phyloP scores from a whole-genome alignment of 352 stramenopile genomes.

The Globisporangium yorkense region DNA sequence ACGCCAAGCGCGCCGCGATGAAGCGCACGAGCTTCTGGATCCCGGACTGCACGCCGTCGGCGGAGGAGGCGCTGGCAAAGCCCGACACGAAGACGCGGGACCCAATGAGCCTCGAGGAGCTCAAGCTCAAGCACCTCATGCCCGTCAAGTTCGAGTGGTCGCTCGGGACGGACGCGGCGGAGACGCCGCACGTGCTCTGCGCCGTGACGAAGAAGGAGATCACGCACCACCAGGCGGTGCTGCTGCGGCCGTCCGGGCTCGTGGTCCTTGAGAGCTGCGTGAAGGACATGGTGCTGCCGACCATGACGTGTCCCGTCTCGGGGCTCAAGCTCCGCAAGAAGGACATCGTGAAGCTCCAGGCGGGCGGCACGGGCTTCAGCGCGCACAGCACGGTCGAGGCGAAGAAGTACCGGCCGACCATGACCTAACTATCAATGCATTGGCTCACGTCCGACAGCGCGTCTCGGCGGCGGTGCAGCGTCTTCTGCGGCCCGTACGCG shows the following conservation, averaged over 20 bases:
- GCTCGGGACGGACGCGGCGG: constrained; percentile 10
- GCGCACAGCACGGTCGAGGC: constrained; percentile 83
- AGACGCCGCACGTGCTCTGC: constrained; percentile 43
- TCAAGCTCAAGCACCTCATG: constrained; percentile 88
- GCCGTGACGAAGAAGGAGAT: constrained; percentile 82
- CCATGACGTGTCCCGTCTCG: constrained; percentile 80
- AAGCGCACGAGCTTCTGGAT: constrained; percentile 86
- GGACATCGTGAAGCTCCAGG: constrained; percentile 76
- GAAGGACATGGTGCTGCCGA: constrained; percentile 79
- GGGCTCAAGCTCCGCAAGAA: constrained; percentile 85
- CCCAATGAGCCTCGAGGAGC: constrained; percentile 75
- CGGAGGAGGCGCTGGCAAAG: constrained; percentile 39
- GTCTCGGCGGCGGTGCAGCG: constrained; percentile 29
- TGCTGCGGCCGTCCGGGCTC: constrained; percentile 72
- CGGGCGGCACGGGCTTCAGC: constrained; percentile 72
- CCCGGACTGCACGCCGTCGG: constrained; percentile 67
- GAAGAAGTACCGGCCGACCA: constrained; percentile 82
- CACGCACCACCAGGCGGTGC: constrained; percentile 67
- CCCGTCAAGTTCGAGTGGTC: constrained; percentile 81
- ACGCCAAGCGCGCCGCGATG: constrained; percentile 70
- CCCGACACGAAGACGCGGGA: constrained; percentile 74
- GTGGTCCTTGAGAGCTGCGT: constrained; percentile 78
- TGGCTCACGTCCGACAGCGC: constrained; percentile 36
- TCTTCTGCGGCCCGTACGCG: constrained; percentile 38
- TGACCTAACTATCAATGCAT: constrained; percentile 48